Evolutionary conservation across 1,284 basidiomycete species (phyloP).

Genomic region (Fomes fomentarius): DNA sequence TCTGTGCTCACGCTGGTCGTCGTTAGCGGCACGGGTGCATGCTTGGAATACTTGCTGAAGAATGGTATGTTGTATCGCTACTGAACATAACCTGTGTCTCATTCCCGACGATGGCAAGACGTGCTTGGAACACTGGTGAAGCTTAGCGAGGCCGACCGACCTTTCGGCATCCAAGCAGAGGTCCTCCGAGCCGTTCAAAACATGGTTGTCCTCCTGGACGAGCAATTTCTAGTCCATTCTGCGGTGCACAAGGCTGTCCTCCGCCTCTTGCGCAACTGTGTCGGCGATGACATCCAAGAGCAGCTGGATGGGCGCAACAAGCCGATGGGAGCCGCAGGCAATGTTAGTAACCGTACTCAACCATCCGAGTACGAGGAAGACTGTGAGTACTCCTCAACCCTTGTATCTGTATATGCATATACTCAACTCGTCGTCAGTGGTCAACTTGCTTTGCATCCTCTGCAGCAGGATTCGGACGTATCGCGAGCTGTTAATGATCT

Average conservation of each 20-base stretch:
- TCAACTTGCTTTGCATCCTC: constrained; percentile 88
- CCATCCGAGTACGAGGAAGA: constrained; percentile 88
- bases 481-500: constrained; percentile 91
- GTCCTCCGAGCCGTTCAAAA: constrained; percentile 85
- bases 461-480: constrained; percentile 90
- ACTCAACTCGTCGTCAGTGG: constrained; percentile 52
- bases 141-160: constrained; percentile 82
- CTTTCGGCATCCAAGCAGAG: constrained; percentile 84
- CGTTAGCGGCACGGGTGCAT: constrained; percentile 78
- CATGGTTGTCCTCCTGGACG: constrained; percentile 87
- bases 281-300: constrained; percentile 89
- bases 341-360: constrained; percentile 61
- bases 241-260: constrained; percentile 90
- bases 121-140: constrained; percentile 84
- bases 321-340: constrained; percentile 82
- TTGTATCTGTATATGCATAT: not conserved
- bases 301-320: constrained; percentile 76
- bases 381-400: constrained; percentile 51
- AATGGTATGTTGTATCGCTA: constrained; percentile 57
- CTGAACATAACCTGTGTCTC: not conserved
- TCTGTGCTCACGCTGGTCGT: constrained; percentile 10
- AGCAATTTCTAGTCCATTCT: constrained; percentile 89
- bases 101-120: constrained; percentile 48
- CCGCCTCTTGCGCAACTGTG: constrained; percentile 84
- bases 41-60: constrained; percentile 90